Evolutionary conservation across 2,329 filamentous ascomycete species (phyloP).

Genomic region (Calonectria pteridis): DNA sequence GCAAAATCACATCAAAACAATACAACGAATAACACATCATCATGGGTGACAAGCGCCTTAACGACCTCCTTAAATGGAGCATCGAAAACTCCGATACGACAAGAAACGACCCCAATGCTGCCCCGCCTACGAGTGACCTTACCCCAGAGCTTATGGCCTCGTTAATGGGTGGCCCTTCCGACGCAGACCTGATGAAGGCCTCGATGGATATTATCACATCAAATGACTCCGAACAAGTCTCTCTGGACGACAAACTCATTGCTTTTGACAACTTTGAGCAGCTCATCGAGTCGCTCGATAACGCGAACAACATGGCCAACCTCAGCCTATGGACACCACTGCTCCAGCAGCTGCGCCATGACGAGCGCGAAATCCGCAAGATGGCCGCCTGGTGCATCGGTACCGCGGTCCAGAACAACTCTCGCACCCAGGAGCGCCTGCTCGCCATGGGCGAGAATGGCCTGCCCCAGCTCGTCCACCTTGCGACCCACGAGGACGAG

Average conservation of each 20-base stretch:
- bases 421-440: conserved; percentile 81
- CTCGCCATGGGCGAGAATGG: conserved; percentile 68
- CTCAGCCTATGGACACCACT: conserved; percentile 87
- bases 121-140: conserved; percentile 59
- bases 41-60: conserved; percentile 71
- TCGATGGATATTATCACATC: conserved; percentile 83
- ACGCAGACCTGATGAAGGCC: conserved; percentile 91
- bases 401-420: conserved; percentile 97
- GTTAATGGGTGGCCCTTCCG: conserved; percentile 86
- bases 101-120: conserved; percentile 46
- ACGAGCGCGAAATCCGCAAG: conserved; percentile 78
- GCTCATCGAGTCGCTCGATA: conserved; percentile 92
- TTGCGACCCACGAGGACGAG: conserved; percentile 72
- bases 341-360: conserved; percentile 74
- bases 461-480: conserved; percentile 75
- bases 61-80: conserved; percentile 85
- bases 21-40: conserved; percentile 25
- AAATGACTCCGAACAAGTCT: conserved; percentile 66
- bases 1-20: background rate
- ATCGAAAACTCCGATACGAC: conserved; percentile 61
- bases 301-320: conserved; percentile 91
- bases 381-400: conserved; percentile 96
- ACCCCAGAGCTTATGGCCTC: conserved; percentile 78
- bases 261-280: conserved; percentile 98
- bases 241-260: conserved; percentile 80